These are phyloP conservation scores for Friedmanniomyces simplex DNA, from an alignment of 495 filamentous ascomycete genomes.

Conservation along the genomic window DNA sequence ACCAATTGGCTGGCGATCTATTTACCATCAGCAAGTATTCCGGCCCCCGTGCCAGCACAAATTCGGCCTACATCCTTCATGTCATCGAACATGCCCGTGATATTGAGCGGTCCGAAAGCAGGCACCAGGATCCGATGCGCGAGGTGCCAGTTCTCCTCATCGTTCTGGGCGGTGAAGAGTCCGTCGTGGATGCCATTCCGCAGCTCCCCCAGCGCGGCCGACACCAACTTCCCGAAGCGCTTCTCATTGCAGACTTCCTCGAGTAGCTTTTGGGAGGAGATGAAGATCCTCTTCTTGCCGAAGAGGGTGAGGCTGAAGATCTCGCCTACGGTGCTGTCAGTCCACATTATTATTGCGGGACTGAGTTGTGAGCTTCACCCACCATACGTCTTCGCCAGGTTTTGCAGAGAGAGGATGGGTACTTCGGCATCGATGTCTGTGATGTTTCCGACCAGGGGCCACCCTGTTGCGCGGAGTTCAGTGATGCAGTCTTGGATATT, in stretches of 20 bases:
- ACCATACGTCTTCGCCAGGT: constrained; percentile 17
- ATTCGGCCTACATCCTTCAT: constrained; percentile 9
- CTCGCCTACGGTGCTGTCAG: neutral
- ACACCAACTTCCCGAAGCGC: constrained; percentile 49
- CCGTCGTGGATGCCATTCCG: constrained; percentile 53
- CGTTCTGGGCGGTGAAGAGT: constrained; percentile 52
- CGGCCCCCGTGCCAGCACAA: neutral
- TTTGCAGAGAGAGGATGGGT: constrained; percentile 8
- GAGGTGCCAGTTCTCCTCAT: constrained; percentile 50
- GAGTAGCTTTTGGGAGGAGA: constrained; percentile 42
- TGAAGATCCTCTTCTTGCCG: constrained; percentile 3
- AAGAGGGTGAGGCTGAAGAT: constrained; percentile 3
- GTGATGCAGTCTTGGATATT: constrained; percentile 1
- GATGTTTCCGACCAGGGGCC: constrained; percentile 18
- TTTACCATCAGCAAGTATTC: neutral
- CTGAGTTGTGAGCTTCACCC: neutral
- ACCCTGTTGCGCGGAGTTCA: neutral
- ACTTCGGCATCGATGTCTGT: constrained; percentile 18
- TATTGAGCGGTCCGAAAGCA: constrained; percentile 60
- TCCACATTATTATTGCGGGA: neutral
- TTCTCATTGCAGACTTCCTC: constrained; percentile 61
- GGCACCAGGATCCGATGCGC: constrained; percentile 61
- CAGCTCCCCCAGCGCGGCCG: constrained; percentile 41
- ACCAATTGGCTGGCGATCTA: constrained; percentile 17
- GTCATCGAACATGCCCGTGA: constrained; percentile 56